Percentiles rank a stretch among this genome's conserved stretches.
These are phyloP conservation scores for Pochonia chlamydosporia DNA, from an alignment of 2,329 filamentous ascomycete genomes.

Conservation along the genomic window DNA sequence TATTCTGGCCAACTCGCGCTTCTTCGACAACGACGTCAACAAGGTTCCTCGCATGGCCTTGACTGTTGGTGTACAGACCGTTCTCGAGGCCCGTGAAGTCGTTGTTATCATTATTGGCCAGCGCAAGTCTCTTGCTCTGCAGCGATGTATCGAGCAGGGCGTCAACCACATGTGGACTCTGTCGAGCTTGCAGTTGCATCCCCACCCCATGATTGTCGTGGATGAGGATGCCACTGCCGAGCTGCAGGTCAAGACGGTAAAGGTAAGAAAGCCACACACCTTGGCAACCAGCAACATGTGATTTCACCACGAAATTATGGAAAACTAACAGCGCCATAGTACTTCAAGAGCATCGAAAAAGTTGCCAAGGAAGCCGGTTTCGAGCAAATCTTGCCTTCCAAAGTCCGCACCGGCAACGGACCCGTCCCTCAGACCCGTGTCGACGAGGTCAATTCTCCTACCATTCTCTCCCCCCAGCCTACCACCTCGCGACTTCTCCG, in stretches of 20 bases:
- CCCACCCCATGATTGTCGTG: slow-evolving; percentile 74
- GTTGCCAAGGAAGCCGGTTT: slow-evolving; percentile 52
- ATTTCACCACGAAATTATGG: too few species aligned
- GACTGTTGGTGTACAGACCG: slow-evolving; percentile 79
- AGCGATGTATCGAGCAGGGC: slow-evolving; percentile 74
- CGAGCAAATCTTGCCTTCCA: slow-evolving; percentile 52
- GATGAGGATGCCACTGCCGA: slow-evolving; percentile 75
- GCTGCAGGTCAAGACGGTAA: slow-evolving; percentile 68
- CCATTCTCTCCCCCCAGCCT: slow-evolving; percentile 48
- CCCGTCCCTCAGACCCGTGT: slow-evolving; percentile 33
- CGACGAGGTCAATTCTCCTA: slow-evolving; percentile 36
- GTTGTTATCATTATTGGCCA: slow-evolving; percentile 77
- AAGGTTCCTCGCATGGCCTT: slow-evolving; percentile 77
- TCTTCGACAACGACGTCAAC: slow-evolving; percentile 69
- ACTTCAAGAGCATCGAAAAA: slow-evolving; percentile 67
- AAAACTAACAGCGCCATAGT: slow-evolving; percentile 30
- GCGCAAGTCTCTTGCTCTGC: slow-evolving; percentile 73
- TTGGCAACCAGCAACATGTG: neutral
- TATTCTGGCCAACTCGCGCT: slow-evolving; percentile 77
- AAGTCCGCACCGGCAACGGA: slow-evolving; percentile 47
- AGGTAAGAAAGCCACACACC: slow-evolving; percentile 29
- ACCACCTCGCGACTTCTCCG: slow-evolving; percentile 49
- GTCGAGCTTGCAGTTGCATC: slow-evolving; percentile 73
- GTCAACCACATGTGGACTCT: slow-evolving; percentile 91
- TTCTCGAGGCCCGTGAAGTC: slow-evolving; percentile 75